Evolutionary conservation across 106 monocot genomes (phyloP), one percentile per base, ranked within the genome.

Genomic region (Dendrobium nobile): DNA sequence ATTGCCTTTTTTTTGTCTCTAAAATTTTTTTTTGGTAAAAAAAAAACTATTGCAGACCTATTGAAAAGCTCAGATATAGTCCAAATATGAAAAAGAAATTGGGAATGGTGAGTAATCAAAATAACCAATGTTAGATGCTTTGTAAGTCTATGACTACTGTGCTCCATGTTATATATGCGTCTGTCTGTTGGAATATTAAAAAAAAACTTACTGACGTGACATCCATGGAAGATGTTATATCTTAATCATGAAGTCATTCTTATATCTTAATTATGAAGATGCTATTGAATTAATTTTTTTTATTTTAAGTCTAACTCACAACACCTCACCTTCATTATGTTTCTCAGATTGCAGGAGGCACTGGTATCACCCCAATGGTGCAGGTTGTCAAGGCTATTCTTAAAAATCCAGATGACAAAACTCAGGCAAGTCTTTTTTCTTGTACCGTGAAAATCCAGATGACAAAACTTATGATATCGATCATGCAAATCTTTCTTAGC

Each of bases 11-110:
- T 37, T 27, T 28, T 70, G 24, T 65, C 65, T 73, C 24, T 79
- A 51, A 40, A 18, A 59, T 41, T 7, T 1, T 78, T 56, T 78
- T 72, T 48, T 24, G 37, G 79, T 44, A 13, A 13, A 6, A 7
- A 45, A 45, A 10, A 67, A 75, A 24, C 31, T 78, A 18, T 77
- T 86, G 73, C 79, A 94, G 96, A 86, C 97, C 97, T 48, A 94
- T 98, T 82, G 94, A 94, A 78, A 98, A 94, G 92, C 87, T 98
- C 74, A 92, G 89, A 87, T 98, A 98, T 77, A 92, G 80, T 84
- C 92, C 94, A 79, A 98, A 98, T 80, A 94, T 98, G 97, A 98
- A 98, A 83, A 98, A 87, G 77, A 85, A 94, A 65, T 92, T 98
- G 72, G 97, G 97, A 75, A 98, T 98, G 97, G 96, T 97, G 90